phyloP scores from a whole-genome alignment of 805 yeast species.

The Kregervanrija pseudodelftensis region DNA sequence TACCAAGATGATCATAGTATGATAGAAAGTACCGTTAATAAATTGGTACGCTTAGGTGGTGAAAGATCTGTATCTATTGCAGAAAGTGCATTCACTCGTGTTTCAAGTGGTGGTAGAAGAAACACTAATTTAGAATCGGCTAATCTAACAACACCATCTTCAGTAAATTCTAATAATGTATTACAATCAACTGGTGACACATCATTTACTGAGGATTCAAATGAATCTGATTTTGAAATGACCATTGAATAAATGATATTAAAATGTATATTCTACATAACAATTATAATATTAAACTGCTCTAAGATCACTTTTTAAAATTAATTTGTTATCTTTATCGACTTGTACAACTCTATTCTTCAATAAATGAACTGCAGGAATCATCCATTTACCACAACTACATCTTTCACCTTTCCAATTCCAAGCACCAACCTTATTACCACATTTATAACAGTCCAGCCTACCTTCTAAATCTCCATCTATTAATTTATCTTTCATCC shows the following conservation, averaged over 20 bases:
- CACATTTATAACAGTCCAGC: constrained; percentile 78
- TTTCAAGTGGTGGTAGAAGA: constrained; percentile 3
- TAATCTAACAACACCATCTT: constrained; percentile 6
- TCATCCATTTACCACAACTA: constrained; percentile 92
- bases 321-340: constrained; percentile 12
- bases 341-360: constrained; percentile 74
- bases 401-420: constrained; percentile 94
- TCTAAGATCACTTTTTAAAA: constrained; percentile 10
- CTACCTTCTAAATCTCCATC: constrained; percentile 81
- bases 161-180: constrained; percentile 3
- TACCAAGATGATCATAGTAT: constrained; percentile 29
- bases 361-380: constrained; percentile 82
- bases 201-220: constrained; percentile 12
- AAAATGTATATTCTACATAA: neutral
- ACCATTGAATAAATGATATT: constrained; percentile 19
- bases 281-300: constrained; percentile 1
- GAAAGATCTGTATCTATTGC: constrained; percentile 5
- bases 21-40: constrained; percentile 1
- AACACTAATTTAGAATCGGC: constrained; percentile 1
- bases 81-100: constrained; percentile 6
- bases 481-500: constrained; percentile 84
- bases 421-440: constrained; percentile 81
- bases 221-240: constrained; percentile 25
- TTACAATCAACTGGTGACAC: constrained; percentile 12
- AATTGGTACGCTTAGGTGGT: neutral